Conservation (phyloP, 176 grass and related monocot species). For the bread wheat (Triticum aestivum) region IWGSC_CS_RefSeq_v2.1 NC_057809.1:49868105-49868604, state of each 20-base stretch:
- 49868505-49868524: too few relatives aligned
- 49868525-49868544: too few relatives aligned
- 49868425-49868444: not conserved
- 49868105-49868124: not conserved
- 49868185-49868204: not conserved
- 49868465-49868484: not conserved
- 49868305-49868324: too few relatives aligned
- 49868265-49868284: not conserved
- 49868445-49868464: not conserved
- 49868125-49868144: not conserved
- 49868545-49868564: too few relatives aligned
- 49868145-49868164: not conserved
- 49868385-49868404: not conserved
- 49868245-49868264: not conserved
- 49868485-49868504: not conserved
- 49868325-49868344: not conserved
- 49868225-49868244: not conserved
- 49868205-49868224: not conserved
- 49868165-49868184: not conserved
- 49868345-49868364: not conserved
- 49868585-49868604: not conserved
- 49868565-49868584: not conserved
- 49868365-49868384: not conserved
- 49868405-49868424: not conserved
- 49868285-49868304: not conserved